Conservation (phyloP, 768 basidiomycete species). For the Suillus plorans region DNA sequence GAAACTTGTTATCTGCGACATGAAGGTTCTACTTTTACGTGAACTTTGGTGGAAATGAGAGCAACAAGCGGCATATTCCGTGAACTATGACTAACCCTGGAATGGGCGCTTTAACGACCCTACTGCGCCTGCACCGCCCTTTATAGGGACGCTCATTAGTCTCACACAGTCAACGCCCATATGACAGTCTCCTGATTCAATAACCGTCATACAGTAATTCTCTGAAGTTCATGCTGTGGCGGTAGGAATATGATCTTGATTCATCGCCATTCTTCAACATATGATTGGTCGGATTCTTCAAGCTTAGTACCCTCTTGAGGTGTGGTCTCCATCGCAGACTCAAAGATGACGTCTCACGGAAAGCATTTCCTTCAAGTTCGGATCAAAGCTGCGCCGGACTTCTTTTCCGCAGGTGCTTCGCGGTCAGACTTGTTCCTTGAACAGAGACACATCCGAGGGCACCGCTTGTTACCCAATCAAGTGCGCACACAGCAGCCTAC, state of each 20-base stretch:
- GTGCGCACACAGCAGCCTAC: slow-evolving; percentile 24
- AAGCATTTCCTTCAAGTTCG: slow-evolving; percentile 21
- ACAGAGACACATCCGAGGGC: background rate
- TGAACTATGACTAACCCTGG: background rate
- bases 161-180: background rate
- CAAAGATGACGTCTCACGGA: slow-evolving; percentile 21
- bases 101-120: background rate
- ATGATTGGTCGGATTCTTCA: slow-evolving; percentile 22
- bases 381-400: slow-evolving; percentile 15
- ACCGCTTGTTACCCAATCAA: slow-evolving; percentile 21
- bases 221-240: slow-evolving; percentile 2
- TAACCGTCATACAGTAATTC: background rate
- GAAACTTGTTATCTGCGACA: background rate
- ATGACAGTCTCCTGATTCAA: background rate
- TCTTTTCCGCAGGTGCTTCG: background rate
- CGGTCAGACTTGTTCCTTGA: slow-evolving; percentile 2
- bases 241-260: slow-evolving; percentile 26
- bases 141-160: background rate
- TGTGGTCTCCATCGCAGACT: slow-evolving; percentile 6
- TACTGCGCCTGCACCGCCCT: background rate
- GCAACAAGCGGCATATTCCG: background rate
- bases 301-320: slow-evolving; percentile 20
- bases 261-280: slow-evolving; percentile 20
- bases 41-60: background rate
- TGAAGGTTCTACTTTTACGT: background rate